These are phyloP conservation scores for Calonectria multiphialidica DNA, from an alignment of 2,329 filamentous ascomycete species.

Conservation along the genomic window DNA sequence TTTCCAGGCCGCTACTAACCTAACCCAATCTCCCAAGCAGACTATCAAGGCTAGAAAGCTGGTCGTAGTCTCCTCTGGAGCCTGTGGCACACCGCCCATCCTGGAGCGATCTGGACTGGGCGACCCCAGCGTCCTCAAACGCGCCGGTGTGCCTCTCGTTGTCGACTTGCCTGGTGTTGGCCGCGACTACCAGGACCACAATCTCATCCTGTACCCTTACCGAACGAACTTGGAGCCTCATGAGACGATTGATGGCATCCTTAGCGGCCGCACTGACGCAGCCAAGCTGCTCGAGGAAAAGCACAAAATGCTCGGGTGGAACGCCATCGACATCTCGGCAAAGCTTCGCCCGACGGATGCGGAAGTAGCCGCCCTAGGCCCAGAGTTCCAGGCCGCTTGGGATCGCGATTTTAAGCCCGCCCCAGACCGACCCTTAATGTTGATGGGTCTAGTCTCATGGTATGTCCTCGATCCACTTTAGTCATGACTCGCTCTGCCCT, in stretches of 20 bases:
- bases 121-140: slow-evolving; percentile 60
- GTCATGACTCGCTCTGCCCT: background rate
- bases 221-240: slow-evolving; percentile 43
- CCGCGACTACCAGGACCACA: slow-evolving; percentile 66
- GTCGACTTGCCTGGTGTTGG: slow-evolving; percentile 66
- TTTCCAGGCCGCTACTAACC: slow-evolving; percentile 33
- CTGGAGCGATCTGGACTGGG: slow-evolving; percentile 74
- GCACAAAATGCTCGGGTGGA: slow-evolving; percentile 68
- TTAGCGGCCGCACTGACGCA: slow-evolving; percentile 60
- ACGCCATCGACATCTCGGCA: slow-evolving; percentile 65
- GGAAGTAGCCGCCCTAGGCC: slow-evolving; percentile 65
- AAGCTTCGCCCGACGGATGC: slow-evolving; percentile 67
- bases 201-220: slow-evolving; percentile 66
- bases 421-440: slow-evolving; percentile 61
- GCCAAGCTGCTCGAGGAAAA: slow-evolving; percentile 58
- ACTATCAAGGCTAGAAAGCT: slow-evolving; percentile 44
- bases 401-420: slow-evolving; percentile 62
- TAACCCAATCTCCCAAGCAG: slow-evolving; percentile 26
- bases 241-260: slow-evolving; percentile 62
- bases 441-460: slow-evolving; percentile 51
- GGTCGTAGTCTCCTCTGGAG: slow-evolving; percentile 56
- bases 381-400: slow-evolving; percentile 66
- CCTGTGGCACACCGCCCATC: slow-evolving; percentile 65
- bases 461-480: slow-evolving; percentile 6
- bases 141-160: slow-evolving; percentile 58